Conservation (phyloP, 306 rosid genomes). For the Prunus fruticosa region DNA sequence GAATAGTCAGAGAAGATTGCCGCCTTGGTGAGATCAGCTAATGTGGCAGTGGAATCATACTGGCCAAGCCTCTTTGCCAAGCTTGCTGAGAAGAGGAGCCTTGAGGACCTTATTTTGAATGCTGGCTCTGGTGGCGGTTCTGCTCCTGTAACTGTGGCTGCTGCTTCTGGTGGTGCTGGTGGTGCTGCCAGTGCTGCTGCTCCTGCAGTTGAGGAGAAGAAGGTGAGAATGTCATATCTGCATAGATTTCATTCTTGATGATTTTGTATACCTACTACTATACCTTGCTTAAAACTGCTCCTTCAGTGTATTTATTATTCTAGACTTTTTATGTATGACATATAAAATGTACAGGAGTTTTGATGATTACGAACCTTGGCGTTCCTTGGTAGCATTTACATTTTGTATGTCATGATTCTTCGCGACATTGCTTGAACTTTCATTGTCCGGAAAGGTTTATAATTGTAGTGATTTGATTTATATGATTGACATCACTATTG, state of each 20-base stretch:
- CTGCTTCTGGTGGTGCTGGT: conserved; percentile 32
- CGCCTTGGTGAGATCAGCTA: conserved; percentile 50
- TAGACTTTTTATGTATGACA: not conserved
- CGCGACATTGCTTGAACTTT: not conserved
- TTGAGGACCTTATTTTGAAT: conserved; percentile 60
- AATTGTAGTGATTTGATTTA: not conserved
- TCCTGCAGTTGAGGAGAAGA: conserved; percentile 58
- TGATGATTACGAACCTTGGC: not conserved
- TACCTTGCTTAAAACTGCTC: too few species aligned
- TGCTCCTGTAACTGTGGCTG: conserved; percentile 39
- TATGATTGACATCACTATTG: not conserved
- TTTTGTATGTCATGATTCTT: not conserved
- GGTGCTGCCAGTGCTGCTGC: conserved; percentile 34
- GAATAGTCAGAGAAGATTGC: conserved; percentile 66
- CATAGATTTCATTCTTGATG: not conserved
- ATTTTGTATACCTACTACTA: not conserved
- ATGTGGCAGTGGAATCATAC: conserved; percentile 51
- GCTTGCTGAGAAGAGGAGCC: conserved; percentile 59
- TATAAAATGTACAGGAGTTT: not conserved
- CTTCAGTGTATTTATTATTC: not conserved
- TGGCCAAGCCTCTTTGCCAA: conserved; percentile 73
- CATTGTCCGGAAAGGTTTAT: not conserved
- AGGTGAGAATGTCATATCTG: conserved; percentile 32
- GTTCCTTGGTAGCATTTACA: not conserved
- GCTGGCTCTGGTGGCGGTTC: conserved; percentile 49